phyloP scores from a whole-genome alignment of 805 yeast species.

The Nakazawaea ishiwadae region DNA sequence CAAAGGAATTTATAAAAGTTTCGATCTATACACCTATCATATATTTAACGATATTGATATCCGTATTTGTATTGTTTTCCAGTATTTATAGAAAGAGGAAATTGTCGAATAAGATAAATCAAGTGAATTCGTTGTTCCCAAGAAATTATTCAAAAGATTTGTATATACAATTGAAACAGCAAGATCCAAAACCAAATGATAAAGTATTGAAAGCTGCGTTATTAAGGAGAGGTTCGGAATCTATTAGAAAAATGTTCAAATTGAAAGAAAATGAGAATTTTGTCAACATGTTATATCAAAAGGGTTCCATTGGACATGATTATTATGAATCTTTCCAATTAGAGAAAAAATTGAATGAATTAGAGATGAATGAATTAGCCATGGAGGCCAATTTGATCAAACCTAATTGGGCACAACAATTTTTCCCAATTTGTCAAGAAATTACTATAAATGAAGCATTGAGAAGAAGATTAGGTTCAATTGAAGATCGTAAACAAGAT shows the following conservation, averaged over 20 bases:
- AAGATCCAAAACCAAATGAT: slow-evolving; percentile 62
- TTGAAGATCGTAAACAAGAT: slow-evolving; percentile 37
- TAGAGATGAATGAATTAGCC: slow-evolving; percentile 74
- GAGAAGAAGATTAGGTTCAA: slow-evolving; percentile 59
- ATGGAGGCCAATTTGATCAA: slow-evolving; percentile 68
- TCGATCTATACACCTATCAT: slow-evolving; percentile 70
- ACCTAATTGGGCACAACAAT: slow-evolving; percentile 74
- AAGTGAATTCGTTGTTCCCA: slow-evolving; percentile 70
- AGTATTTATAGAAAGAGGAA: slow-evolving; percentile 59
- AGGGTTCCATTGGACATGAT: slow-evolving; percentile 90
- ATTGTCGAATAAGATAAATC: slow-evolving; percentile 32
- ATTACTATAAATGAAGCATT: slow-evolving; percentile 90
- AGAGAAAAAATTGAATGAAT: slow-evolving; percentile 72
- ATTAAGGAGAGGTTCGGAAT: slow-evolving; percentile 76
- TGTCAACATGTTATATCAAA: slow-evolving; percentile 69
- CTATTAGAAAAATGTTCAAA: slow-evolving; percentile 76
- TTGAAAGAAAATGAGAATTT: slow-evolving; percentile 73
- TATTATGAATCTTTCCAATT: slow-evolving; percentile 74
- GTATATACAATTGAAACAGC: slow-evolving; percentile 52
- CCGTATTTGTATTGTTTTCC: slow-evolving; percentile 67
- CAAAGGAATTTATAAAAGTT: slow-evolving; percentile 25
- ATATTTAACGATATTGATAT: slow-evolving; percentile 64
- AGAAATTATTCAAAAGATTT: slow-evolving; percentile 62
- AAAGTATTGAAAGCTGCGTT: slow-evolving; percentile 70
- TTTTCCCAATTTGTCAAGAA: slow-evolving; percentile 80